Percentiles rank a stretch among this genome's conserved stretches.
phyloP scores from a whole-genome alignment of 805 yeast genomes.

The Monosporozyma siamensis region DNA sequence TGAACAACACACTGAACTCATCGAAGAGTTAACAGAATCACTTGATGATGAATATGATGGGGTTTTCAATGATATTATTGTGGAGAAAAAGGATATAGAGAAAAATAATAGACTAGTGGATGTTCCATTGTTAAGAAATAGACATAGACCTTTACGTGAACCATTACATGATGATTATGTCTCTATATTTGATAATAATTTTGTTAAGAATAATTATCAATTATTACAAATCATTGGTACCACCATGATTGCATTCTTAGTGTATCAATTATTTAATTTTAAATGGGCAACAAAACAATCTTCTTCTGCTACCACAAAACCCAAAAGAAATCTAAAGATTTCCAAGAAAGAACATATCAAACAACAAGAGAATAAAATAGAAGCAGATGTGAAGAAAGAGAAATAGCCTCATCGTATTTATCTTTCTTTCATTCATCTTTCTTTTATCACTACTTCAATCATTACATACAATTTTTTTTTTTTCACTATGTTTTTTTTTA shows the following conservation, averaged over 20 bases:
- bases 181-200: slow-evolving; percentile 19
- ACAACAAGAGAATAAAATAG: no score
- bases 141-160: slow-evolving; percentile 25
- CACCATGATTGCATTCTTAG: slow-evolving; percentile 12
- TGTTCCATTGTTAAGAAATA: slow-evolving; percentile 24
- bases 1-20: no score
- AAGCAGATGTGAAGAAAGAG: not conserved
- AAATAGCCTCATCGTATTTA: no score
- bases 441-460: no score
- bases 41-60: slow-evolving; percentile 6
- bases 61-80: slow-evolving; percentile 49
- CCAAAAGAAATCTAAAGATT: not conserved
- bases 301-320: not conserved
- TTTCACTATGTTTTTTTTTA: no score
- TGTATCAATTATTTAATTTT: slow-evolving; percentile 7
- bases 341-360: not conserved
- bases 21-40: no score
- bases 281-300: not conserved
- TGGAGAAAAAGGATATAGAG: slow-evolving; percentile 44
- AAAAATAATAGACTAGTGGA: slow-evolving; percentile 36
- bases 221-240: slow-evolving; percentile 14
- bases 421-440: no score
- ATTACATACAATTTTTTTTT: no score
- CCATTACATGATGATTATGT: slow-evolving; percentile 10
- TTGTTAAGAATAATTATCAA: slow-evolving; percentile 16